phyloP scores from a whole-genome alignment of 2,329 filamentous ascomycete genomes.

The Colletotrichum agaves region DNA sequence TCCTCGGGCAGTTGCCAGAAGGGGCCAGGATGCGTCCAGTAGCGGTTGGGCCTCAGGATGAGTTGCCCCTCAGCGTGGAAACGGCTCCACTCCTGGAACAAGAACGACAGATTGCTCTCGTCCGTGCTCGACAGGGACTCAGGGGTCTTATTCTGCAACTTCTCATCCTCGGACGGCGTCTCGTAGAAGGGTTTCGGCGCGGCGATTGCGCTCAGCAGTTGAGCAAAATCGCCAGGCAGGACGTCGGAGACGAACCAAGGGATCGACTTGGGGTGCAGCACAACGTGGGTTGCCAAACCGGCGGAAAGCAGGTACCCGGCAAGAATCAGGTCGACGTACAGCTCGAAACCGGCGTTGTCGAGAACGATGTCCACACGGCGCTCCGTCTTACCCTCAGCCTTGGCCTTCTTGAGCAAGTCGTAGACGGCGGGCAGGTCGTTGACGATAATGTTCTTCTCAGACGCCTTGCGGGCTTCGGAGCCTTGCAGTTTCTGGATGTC shows the following conservation, averaged over 20 bases:
- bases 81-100: constrained; percentile 84
- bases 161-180: constrained; percentile 75
- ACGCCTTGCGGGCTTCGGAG: constrained; percentile 82
- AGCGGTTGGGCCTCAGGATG: constrained; percentile 82
- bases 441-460: constrained; percentile 90
- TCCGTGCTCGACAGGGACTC: constrained; percentile 75
- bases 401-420: constrained; percentile 71
- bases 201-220: constrained; percentile 83
- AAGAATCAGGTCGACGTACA: constrained; percentile 93
- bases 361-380: constrained; percentile 92
- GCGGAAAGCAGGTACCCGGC: constrained; percentile 89
- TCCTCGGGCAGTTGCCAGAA: constrained; percentile 86
- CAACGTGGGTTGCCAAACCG: constrained; percentile 84
- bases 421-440: constrained; percentile 86
- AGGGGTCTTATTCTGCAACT: constrained; percentile 65
- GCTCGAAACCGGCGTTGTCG: constrained; percentile 96
- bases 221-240: constrained; percentile 83
- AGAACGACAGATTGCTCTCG: constrained; percentile 72
- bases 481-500: constrained; percentile 98
- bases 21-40: constrained; percentile 90
- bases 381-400: constrained; percentile 71
- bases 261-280: constrained; percentile 93
- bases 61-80: constrained; percentile 88
- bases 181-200: constrained; percentile 84
- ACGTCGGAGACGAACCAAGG: constrained; percentile 99